Base-by-base conservation (phyloP, 305 asterid genomes). In the Caryopteris hybrid region DNA sequence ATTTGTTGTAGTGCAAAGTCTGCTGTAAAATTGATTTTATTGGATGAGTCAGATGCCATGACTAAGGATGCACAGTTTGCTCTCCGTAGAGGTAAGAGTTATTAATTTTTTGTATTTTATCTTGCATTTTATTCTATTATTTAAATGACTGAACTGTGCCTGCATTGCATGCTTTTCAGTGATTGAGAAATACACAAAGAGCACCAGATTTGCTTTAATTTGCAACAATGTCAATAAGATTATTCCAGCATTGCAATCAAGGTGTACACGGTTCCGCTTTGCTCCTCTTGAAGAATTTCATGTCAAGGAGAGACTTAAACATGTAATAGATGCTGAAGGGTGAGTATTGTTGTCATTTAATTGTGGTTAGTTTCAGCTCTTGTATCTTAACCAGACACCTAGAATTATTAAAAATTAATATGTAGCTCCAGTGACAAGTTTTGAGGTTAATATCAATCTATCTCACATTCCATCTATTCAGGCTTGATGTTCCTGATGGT, bases 1-100 rank as follows among this genome's bases (percentile, higher is more conserved):
- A n/a, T 69, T 38, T 46, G 16, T 76, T 74, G 68, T 85, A 94
- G 99, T 54, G 86, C 84, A 61, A 91, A 91, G 74, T 48, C 85
- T 55, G 74, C 96, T 51, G 95, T 94, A 34, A 94, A 94, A 78
- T 56, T 94, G 84, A 88, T 94, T 70, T 76, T 94, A 52, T 77
- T 94, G 91, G 99, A 94, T 54, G 99, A 94, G 80, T 83, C 98
- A 70, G 99, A 94, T 85, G 99, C 99, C 64, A 94, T 94, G 99
- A 94, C 98, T 62, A 94, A 94, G 86, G 99, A 94, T 78, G 99
- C 99, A 64, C 98, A 94, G 73, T 89, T 91, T 70, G 97, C 99
- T 70, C 83, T 94, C 27, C 99, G 99, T 10, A 85, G 99, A 91
- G 99, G 99, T 86, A 84, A 76, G 85, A 58, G 61, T 42, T 23